Evolutionary conservation across 208 protist genomes (phyloP), one percentile per base, ranked within the genome.

Genomic region (Crithidia brevicula): DNA sequence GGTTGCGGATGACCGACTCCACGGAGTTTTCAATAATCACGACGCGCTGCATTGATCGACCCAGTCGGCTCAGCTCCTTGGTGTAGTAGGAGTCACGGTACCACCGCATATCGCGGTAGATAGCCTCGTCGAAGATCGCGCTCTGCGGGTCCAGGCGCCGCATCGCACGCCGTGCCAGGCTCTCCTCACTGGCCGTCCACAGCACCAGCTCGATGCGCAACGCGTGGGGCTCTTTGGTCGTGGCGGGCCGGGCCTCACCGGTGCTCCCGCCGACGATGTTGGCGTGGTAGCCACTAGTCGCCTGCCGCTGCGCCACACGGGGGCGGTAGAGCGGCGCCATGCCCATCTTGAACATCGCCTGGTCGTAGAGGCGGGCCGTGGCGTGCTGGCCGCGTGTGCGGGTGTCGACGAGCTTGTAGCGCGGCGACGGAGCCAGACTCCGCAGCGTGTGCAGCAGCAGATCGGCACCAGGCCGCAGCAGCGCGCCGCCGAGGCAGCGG

Each of bases 1-100:
- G 81, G 68, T 97, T 97, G 43, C 90, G 66, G 30, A 62, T 59
- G 20, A 97, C 91, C 7, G 83, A 93, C n/a, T 79, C 65, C n/a
- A 89, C 78, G n/a, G 87, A 81, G 76, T 97, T 97, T 66, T 97
- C 90, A n/a, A 97, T 79, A 64, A 97, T 95, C 46, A 92, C 83
- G 30, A 83, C 75, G 58, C 81, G 81, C n/a, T 88, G 70, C 61
- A 97, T 75, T 16, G 38, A 25, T 0, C 93, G 84, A 11, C 93
- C 93, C 0, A 97, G 79, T 11, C 82, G 89, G 28, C 80, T 77
- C 54, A 97, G 75, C 42, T 96, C 89, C 74, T 97, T 97, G 7
- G 89, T 93, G 75, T 94, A 95, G 71, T 83, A 83, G 18, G 71
- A 61, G 59, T 93, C 84, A 33, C 84, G 70, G 74, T 93, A 97